Conservation (phyloP, 2,329 filamentous ascomycete species). For the Macrophomina phaseolina region DNA sequence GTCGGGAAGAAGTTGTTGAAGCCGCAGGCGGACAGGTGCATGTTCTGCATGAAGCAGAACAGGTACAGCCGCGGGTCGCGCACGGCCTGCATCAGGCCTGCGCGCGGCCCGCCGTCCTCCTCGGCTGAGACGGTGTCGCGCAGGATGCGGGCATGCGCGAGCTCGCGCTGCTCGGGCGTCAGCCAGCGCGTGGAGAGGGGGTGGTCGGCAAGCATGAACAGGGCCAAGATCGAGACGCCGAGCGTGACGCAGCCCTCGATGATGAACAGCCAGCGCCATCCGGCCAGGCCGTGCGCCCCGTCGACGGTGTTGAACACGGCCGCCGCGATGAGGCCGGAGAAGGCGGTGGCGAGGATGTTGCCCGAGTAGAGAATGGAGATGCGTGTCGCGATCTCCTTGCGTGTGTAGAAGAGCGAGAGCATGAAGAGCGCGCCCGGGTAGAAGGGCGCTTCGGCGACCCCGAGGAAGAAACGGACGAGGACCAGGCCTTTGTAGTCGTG, state of each 20-base stretch:
- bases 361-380: constrained; percentile 48
- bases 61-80: constrained; percentile 2
- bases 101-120: background rate
- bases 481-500: constrained; percentile 46
- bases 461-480: constrained; percentile 45
- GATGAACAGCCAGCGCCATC: constrained; percentile 21
- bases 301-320: constrained; percentile 41
- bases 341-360: constrained; percentile 46
- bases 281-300: constrained; percentile 21
- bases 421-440: constrained; percentile 43
- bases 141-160: constrained; percentile 46
- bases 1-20: constrained; percentile 42
- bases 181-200: constrained; percentile 53
- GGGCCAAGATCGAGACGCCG: constrained; percentile 34
- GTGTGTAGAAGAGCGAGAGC: constrained; percentile 45
- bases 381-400: constrained; percentile 45
- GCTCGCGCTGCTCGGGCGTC: constrained; percentile 48
- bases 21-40: constrained; percentile 27
- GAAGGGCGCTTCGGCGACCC: constrained; percentile 44
- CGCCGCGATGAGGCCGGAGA: constrained; percentile 50
- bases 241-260: constrained; percentile 16
- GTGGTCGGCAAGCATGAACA: constrained; percentile 40
- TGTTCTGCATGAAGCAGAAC: constrained; percentile 20
- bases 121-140: constrained; percentile 59
- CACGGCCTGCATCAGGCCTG: background rate